Evolutionary conservation across 768 basidiomycete species (phyloP).

Genomic region (Mycena rosella): DNA sequence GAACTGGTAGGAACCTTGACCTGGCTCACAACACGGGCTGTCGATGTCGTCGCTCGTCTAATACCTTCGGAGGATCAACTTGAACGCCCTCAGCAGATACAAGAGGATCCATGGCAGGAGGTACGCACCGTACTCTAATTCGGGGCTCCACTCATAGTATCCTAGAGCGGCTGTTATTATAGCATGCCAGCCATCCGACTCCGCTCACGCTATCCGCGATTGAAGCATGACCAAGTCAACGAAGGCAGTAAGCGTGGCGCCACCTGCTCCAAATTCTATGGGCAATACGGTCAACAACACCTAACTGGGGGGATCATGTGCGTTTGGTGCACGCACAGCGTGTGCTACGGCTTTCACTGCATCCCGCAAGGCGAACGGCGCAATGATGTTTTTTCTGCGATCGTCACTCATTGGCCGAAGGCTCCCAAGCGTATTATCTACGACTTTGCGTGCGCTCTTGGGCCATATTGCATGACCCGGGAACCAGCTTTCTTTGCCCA

Average conservation of each 20-base stretch:
- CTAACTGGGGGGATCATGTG: constrained; percentile 49
- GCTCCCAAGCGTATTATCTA: constrained; percentile 46
- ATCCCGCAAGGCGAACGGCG: constrained; percentile 52
- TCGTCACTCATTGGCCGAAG: constrained; percentile 48
- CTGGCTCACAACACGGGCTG: background rate
- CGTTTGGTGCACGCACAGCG: constrained; percentile 49
- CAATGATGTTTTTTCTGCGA: constrained; percentile 55
- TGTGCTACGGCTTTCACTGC: constrained; percentile 51
- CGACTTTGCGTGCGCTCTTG: too few relatives aligned
- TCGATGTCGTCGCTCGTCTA: background rate
- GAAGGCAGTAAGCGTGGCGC: too few relatives aligned
- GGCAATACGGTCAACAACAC: constrained; percentile 41
- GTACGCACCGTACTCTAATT: background rate
- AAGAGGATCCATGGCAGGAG: background rate
- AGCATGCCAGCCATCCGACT: constrained; percentile 45
- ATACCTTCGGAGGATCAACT: background rate
- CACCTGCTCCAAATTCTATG: too few relatives aligned
- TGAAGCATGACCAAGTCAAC: constrained; percentile 45
- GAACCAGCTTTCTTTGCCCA: constrained; percentile 46
- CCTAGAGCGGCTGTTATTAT: constrained; percentile 47
- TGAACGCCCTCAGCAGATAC: background rate
- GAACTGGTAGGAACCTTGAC: background rate
- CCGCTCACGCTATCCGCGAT: constrained; percentile 43
- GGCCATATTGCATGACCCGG: constrained; percentile 48
- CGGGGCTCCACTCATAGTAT: background rate